These are phyloP conservation scores for Chlamydomonas schloesseri DNA, from an alignment of 139 green algal species.

Conservation along the genomic window DNA sequence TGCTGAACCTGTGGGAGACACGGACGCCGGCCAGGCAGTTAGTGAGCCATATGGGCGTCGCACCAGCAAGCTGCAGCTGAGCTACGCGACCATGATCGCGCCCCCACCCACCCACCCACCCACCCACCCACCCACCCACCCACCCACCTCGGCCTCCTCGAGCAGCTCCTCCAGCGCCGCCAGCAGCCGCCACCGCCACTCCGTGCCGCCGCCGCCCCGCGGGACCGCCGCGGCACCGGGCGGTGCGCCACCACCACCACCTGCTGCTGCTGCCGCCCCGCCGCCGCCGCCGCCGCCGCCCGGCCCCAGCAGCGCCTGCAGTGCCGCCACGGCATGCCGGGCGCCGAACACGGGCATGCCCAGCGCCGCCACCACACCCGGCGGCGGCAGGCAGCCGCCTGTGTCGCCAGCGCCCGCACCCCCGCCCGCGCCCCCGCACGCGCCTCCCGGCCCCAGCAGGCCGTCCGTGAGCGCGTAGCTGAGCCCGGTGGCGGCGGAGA, in stretches of 20 bases:
- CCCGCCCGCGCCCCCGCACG: background rate
- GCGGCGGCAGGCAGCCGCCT: background rate
- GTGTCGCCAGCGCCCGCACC: background rate
- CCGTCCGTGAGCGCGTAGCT: conserved; percentile 20
- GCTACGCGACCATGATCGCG: too few species aligned
- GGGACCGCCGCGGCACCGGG: background rate
- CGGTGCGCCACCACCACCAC: background rate
- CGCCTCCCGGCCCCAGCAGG: background rate
- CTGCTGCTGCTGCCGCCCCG: too few species aligned
- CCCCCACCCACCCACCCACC: too few species aligned
- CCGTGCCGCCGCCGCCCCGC: background rate
- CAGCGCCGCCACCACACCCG: conserved; percentile 5
- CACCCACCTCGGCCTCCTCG: conserved; percentile 24
- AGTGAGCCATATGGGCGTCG: too few species aligned
- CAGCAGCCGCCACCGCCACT: conserved; percentile 37
- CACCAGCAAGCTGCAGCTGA: too few species aligned
- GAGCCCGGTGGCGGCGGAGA: conserved; percentile 5
- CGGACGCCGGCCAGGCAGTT: too few species aligned
- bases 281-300: background rate
- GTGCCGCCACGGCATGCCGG: background rate
- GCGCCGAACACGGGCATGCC: conserved; percentile 7
- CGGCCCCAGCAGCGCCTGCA: background rate
- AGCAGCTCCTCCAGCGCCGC: conserved; percentile 31
- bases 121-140: too few species aligned
- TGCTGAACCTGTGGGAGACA: conserved; percentile 23